Conservation (phyloP, 805 yeast species). For the Candida easanensis region DNA sequence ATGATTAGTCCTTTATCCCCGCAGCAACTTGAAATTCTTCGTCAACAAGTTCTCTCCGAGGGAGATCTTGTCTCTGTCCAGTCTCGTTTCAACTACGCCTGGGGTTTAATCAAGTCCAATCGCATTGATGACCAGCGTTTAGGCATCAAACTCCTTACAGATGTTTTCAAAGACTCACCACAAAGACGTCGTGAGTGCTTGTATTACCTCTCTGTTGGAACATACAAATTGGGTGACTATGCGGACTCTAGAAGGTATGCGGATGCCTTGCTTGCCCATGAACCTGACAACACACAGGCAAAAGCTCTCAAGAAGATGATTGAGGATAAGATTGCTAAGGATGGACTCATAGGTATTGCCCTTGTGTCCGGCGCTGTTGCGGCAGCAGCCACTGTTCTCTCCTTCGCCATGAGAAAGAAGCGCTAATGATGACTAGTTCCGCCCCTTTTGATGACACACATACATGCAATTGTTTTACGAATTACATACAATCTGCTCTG, state of each 20-base stretch:
- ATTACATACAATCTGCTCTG: no score
- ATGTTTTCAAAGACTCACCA: constrained; percentile 71
- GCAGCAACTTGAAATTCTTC: constrained; percentile 73
- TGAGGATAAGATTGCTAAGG: constrained; percentile 80
- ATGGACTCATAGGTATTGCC: constrained; percentile 87
- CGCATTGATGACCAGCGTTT: constrained; percentile 62
- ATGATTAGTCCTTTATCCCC: constrained; percentile 50
- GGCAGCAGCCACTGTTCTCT: constrained; percentile 65
- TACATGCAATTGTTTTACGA: no score
- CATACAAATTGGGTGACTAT: constrained; percentile 85
- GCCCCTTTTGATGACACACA: background rate
- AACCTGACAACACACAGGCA: constrained; percentile 85
- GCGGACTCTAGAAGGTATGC: constrained; percentile 82
- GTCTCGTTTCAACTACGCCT: constrained; percentile 88
- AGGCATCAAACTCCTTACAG: constrained; percentile 75
- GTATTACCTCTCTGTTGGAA: constrained; percentile 83
- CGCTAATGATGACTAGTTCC: constrained; percentile 19
- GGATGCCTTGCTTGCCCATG: constrained; percentile 71
- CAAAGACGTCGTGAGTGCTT: constrained; percentile 84
- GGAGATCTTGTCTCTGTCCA: constrained; percentile 78
- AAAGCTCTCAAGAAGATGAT: constrained; percentile 66
- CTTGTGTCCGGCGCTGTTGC: constrained; percentile 85
- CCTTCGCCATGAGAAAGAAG: constrained; percentile 37
- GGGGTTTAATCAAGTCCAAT: constrained; percentile 86
- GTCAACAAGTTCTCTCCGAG: constrained; percentile 75